Conservation (phyloP, 2,329 filamentous ascomycete species). For the Aspergillus ustus region DNA sequence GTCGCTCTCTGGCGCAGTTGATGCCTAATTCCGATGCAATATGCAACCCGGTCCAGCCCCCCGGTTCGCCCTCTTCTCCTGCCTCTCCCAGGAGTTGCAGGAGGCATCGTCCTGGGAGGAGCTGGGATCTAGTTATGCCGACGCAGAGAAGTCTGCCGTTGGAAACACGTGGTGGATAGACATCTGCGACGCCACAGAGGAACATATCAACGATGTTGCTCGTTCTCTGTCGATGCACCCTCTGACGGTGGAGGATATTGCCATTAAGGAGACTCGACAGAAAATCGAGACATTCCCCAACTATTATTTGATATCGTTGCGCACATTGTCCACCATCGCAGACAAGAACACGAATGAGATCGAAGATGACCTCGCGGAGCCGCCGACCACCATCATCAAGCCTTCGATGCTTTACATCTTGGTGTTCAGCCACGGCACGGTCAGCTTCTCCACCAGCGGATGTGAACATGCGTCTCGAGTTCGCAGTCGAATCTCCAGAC, state of each 20-base stretch:
- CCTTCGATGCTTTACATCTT: constrained; percentile 94
- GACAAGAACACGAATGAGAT: constrained; percentile 38
- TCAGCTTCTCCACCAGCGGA: constrained; percentile 88
- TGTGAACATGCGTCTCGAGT: constrained; percentile 86
- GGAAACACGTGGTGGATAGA: constrained; percentile 87
- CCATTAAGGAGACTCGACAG: constrained; percentile 89
- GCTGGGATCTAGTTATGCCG: constrained; percentile 20
- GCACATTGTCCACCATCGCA: constrained; percentile 70
- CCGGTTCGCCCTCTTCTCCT: constrained; percentile 94
- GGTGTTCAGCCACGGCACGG: constrained; percentile 88
- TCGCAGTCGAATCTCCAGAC: constrained; percentile 80
- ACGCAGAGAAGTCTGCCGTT: constrained; percentile 16
- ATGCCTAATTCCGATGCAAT: background rate
- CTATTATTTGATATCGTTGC: constrained; percentile 97
- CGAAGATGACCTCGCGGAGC: constrained; percentile 51
- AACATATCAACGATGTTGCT: constrained; percentile 83
- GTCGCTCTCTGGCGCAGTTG: background rate
- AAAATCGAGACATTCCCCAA: constrained; percentile 96
- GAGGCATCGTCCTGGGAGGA: constrained; percentile 27
- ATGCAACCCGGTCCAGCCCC: constrained; percentile 12
- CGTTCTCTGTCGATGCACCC: constrained; percentile 93
- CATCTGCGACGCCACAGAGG: constrained; percentile 81
- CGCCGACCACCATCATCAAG: constrained; percentile 65
- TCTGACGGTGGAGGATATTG: constrained; percentile 92
- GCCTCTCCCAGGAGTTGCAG: constrained; percentile 67